phyloP scores from a whole-genome alignment of 495 filamentous ascomycete genomes.

The Penicillium pulvis region DNA sequence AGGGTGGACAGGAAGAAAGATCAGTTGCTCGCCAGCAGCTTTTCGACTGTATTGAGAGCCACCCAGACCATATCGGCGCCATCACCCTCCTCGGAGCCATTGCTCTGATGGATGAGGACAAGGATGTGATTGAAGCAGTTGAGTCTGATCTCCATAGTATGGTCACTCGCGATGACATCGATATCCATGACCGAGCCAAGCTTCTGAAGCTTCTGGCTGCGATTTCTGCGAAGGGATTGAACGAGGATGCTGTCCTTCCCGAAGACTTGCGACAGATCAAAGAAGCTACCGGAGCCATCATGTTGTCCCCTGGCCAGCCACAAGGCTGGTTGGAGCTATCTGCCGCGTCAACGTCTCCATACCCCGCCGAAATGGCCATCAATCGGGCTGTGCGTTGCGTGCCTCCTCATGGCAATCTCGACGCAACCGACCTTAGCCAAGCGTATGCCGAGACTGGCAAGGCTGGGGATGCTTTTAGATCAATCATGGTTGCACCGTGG shows the following conservation, averaged over 20 bases:
- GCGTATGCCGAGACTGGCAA: constrained; percentile 78
- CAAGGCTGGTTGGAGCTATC: constrained; percentile 77
- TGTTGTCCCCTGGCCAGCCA: constrained; percentile 74
- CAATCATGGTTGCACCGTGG: constrained; percentile 85
- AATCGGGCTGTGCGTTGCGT: constrained; percentile 71
- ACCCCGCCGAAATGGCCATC: constrained; percentile 78
- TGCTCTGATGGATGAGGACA: constrained; percentile 75
- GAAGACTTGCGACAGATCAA: constrained; percentile 43
- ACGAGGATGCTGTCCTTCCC: constrained; percentile 32
- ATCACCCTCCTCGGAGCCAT: constrained; percentile 80
- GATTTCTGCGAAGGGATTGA: constrained; percentile 51
- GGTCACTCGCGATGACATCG: constrained; percentile 61
- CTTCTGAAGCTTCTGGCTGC: constrained; percentile 59
- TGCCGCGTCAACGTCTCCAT: constrained; percentile 51
- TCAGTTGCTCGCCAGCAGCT: constrained; percentile 77
- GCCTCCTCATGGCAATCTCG: constrained; percentile 68
- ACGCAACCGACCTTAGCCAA: constrained; percentile 66
- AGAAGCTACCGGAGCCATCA: constrained; percentile 69
- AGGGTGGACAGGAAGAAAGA: constrained; percentile 72
- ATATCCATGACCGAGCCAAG: constrained; percentile 47
- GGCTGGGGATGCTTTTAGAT: constrained; percentile 71
- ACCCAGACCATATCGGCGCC: constrained; percentile 74
- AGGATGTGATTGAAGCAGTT: constrained; percentile 78
- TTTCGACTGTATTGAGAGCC: constrained; percentile 71
- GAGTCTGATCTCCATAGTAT: constrained; percentile 72